Evolutionary conservation across 306 rosid genomes (phyloP).

Genomic region (Oemleria cerasiformis): DNA sequence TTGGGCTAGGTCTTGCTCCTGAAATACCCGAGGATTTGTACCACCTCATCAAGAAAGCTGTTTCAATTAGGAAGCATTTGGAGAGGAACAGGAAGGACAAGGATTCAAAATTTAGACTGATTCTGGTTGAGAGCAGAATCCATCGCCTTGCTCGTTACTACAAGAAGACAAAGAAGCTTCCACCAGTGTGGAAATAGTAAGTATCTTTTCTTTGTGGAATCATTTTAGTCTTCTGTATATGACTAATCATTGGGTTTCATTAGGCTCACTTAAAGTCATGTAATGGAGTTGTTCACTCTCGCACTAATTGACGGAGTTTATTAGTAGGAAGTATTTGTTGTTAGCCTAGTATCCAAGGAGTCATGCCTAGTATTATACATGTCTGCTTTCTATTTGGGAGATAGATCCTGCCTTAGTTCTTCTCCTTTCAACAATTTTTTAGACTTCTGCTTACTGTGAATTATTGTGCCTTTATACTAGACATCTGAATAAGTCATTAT

Average conservation of each 20-base stretch:
- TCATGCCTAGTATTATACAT: not conserved
- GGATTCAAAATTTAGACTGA: conserved; percentile 88
- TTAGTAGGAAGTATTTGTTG: not conserved
- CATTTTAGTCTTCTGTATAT: not conserved
- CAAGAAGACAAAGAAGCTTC: conserved; percentile 92
- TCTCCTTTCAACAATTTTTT: not conserved
- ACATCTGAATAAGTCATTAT: not conserved
- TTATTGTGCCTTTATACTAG: not conserved
- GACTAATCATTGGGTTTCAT: not conserved
- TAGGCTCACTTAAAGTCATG: not conserved
- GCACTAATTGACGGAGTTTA: not conserved
- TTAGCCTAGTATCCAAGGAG: not conserved
- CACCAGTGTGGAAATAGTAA: conserved; percentile 90
- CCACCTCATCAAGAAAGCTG: conserved; percentile 89
- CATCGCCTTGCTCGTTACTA: conserved; percentile 84
- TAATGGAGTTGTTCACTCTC: too few relatives aligned
- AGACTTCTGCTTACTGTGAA: not conserved
- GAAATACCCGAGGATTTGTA: conserved; percentile 93
- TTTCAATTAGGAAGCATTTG: conserved; percentile 77
- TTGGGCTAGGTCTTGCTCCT: conserved; percentile 69
- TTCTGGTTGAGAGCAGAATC: conserved; percentile 88
- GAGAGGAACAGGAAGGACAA: conserved; percentile 88
- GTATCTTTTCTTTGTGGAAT: not conserved
- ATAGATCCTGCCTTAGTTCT: not conserved
- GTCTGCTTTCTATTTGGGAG: not conserved